Evolutionary conservation across 169 alveolate species (phyloP), one percentile per base, ranked within the genome.

Genomic region (Cryptosporidium ubiquitum): DNA sequence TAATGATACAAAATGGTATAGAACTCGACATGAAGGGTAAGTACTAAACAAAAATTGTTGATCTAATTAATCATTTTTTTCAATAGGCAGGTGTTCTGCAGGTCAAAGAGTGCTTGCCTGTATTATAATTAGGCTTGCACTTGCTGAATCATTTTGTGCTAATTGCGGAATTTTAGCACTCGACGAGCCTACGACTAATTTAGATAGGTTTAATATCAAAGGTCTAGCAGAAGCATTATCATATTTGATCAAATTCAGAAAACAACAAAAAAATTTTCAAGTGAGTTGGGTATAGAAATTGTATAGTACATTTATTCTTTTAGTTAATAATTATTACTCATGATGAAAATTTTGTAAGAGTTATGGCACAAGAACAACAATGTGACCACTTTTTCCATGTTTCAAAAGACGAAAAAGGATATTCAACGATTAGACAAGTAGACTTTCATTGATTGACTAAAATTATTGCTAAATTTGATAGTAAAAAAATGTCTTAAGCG

Each of bases 111-210:
- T 99, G 23, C 94, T 99, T 10, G 99, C 99, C 14, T 95, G 99
- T 40, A 96, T 99, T 37, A 96, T 98, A 23, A 96, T 98, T 35
- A 94, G 99, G 49, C 93, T 98, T 74, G 99, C 99, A 5, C 93
- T 99, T 44, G 99, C 99, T 5, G 99, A 99, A 91, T 94, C 99
- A 14, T 99, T 99, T 94, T 96, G 99, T 58, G 92, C 93, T 40
- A 95, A 97, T 92, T 98, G 99, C 94, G 99, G 99, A 33, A 95
- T 99, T 9, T 94, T 99, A 58, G 99, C 99, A 10, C 94, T 99
- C 37, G 99, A 99, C 91, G 99, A 99, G 86, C 99, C 99, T 10
- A 99, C 99, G 1, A 98, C 99, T 2, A 98, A 98, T 91, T 93
- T 98, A 84, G 99, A 99, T 91, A 92, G 93, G 64, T 92, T 93